These are phyloP conservation scores for Talaromyces sp. DNA, from an alignment of 2,329 filamentous ascomycete species.

Conservation along the genomic window DNA sequence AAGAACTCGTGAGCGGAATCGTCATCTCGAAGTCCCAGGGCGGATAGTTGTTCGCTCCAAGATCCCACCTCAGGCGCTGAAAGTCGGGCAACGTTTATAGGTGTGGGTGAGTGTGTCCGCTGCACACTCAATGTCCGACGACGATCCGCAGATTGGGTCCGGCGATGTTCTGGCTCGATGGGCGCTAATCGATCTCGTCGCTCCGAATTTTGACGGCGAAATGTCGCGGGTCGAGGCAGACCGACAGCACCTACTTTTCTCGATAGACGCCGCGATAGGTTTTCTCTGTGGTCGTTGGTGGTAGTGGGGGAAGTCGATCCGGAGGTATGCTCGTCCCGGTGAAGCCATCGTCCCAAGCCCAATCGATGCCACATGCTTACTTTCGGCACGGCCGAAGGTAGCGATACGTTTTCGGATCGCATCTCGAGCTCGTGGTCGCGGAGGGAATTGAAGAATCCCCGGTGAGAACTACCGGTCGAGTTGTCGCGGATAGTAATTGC, in stretches of 20 bases:
- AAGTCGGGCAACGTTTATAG: slow-evolving; percentile 30
- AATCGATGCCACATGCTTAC: slow-evolving; percentile 45
- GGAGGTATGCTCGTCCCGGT: slow-evolving; percentile 35
- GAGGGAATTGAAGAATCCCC: slow-evolving; percentile 7
- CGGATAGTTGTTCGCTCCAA: slow-evolving; percentile 26
- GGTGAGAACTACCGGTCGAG: slow-evolving; percentile 14
- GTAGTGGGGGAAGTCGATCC: slow-evolving; percentile 24
- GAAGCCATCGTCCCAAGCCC: slow-evolving; percentile 38
- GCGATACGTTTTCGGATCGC: neutral
- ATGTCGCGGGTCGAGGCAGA: slow-evolving; percentile 70
- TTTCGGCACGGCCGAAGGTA: slow-evolving; percentile 20
- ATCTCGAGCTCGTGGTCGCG: slow-evolving; percentile 10
- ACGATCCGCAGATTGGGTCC: slow-evolving; percentile 59
- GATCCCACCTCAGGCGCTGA: slow-evolving; percentile 41
- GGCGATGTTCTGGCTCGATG: slow-evolving; percentile 57
- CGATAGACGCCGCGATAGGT: slow-evolving; percentile 34
- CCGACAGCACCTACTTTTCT: slow-evolving; percentile 61
- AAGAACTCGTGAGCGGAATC: slow-evolving; percentile 28
- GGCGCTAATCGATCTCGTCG: slow-evolving; percentile 67
- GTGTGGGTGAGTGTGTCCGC: slow-evolving; percentile 40
- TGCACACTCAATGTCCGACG: slow-evolving; percentile 39
- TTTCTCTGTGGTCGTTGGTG: slow-evolving; percentile 14
- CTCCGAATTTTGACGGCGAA: slow-evolving; percentile 79
- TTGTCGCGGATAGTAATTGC: slow-evolving; percentile 16
- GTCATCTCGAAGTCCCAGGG: slow-evolving; percentile 29